Percentiles rank a stretch among this genome's conserved stretches.
These are phyloP conservation scores for Trichoderma harzianum DNA, from an alignment of 2,329 filamentous ascomycete species.

Conservation along the genomic window DNA sequence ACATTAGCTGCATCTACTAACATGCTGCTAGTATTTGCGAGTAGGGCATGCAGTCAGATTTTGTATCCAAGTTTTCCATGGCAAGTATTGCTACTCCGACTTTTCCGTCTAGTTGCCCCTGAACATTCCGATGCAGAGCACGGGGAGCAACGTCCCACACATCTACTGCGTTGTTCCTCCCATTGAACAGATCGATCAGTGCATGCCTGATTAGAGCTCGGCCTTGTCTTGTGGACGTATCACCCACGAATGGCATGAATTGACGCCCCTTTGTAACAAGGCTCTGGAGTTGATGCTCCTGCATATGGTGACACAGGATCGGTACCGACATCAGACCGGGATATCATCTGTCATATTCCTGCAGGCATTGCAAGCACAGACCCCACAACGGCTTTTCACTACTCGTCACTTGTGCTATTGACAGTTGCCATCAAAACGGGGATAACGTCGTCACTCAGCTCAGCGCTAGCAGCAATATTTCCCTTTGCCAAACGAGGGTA, in stretches of 20 bases:
- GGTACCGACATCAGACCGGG: background rate
- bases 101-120: background rate
- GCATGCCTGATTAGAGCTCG: background rate
- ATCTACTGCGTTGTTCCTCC: background rate
- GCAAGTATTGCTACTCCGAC: background rate
- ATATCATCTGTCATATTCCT: constrained; percentile 3
- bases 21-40: background rate
- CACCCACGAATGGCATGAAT: background rate
- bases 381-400: background rate
- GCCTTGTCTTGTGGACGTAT: background rate
- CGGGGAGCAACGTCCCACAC: background rate
- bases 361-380: background rate
- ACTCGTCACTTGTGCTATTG: constrained; percentile 10
- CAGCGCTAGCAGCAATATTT: background rate
- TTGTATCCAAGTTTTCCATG: background rate
- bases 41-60: background rate
- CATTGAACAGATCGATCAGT: background rate
- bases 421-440: background rate
- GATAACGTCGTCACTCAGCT: constrained; percentile 6
- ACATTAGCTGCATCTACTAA: background rate
- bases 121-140: background rate
- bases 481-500: background rate
- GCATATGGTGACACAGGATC: background rate
- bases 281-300: background rate
- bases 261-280: background rate